A percentile compares a stretch with the other conserved stretches of the same genome.
Conservation (phyloP, 176 grass and related monocot species). For the Areca catechu region DNA sequence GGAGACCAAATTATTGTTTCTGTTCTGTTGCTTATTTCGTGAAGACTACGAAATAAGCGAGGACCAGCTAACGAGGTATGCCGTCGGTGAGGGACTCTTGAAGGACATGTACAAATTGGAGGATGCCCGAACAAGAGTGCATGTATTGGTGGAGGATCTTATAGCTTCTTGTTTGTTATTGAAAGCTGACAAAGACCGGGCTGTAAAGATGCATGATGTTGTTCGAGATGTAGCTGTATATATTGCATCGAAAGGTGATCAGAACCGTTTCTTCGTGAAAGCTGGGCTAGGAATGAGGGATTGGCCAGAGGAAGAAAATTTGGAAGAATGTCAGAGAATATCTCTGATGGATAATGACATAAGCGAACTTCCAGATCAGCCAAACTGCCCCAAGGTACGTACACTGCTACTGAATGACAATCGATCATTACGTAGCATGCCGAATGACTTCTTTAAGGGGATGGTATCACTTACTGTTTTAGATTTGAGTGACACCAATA, state of each 20-base stretch:
- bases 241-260: conserved; percentile 24
- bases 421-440: no score
- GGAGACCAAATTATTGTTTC: conserved; percentile 16
- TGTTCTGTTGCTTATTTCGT: conserved; percentile 21
- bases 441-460: conserved; percentile 10
- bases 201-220: conserved; percentile 21
- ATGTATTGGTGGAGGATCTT: conserved; percentile 13
- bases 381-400: not conserved
- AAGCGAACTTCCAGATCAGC: not conserved
- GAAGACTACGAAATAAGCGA: conserved; percentile 11
- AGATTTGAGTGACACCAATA: conserved; percentile 11
- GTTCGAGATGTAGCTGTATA: conserved; percentile 21
- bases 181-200: not conserved
- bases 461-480: conserved; percentile 14
- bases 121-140: conserved; percentile 4
- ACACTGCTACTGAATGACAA: conserved; percentile 5
- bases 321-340: conserved; percentile 13
- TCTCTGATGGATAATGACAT: conserved; percentile 14
- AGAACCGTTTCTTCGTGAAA: conserved; percentile 11
- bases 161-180: conserved; percentile 16
- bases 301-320: not conserved
- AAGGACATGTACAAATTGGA: not conserved
- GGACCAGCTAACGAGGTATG: conserved; percentile 9
- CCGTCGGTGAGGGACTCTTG: not conserved
- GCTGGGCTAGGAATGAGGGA: not conserved